These are phyloP conservation scores for Chrysochromulina parva DNA, from an alignment of 78 protist species.

Conservation along the genomic window DNA sequence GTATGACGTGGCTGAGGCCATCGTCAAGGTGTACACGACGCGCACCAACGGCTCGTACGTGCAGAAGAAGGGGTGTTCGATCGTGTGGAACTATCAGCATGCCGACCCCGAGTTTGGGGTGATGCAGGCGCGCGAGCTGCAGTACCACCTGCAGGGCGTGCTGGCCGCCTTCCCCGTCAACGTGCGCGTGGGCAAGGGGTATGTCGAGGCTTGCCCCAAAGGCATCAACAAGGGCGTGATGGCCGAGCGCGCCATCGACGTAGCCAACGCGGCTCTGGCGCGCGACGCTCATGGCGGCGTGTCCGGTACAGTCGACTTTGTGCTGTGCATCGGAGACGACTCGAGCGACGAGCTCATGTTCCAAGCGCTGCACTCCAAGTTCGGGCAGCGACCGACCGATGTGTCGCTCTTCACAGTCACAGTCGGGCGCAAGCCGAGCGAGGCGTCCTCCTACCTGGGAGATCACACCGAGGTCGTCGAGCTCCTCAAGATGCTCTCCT, in stretches of 20 bases:
- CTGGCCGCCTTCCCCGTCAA: background rate
- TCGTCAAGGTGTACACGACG: background rate
- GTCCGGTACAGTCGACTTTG: background rate
- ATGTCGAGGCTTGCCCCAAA: background rate
- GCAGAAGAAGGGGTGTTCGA: slow-evolving; percentile 64
- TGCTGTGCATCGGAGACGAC: slow-evolving; percentile 24
- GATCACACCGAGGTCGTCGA: background rate
- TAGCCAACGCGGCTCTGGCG: background rate
- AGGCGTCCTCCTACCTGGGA: background rate
- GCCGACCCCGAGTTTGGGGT: slow-evolving; percentile 80
- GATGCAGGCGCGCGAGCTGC: slow-evolving; percentile 12
- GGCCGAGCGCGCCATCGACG: background rate
- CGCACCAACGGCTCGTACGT: slow-evolving; percentile 68
- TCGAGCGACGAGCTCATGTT: slow-evolving; percentile 25
- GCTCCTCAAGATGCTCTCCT: background rate
- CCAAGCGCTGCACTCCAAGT: background rate
- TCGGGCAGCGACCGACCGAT: background rate
- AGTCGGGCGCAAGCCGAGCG: slow-evolving; percentile 12
- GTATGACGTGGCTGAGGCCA: background rate
- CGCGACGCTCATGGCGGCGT: background rate
- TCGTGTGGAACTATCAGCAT: slow-evolving; percentile 69
- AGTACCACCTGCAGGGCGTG: background rate
- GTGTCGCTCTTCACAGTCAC: background rate
- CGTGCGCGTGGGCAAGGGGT: slow-evolving; percentile 2
- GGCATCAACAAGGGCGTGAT: slow-evolving; percentile 21